A percentile compares a stretch with the other conserved stretches of the same genome.
Evolutionary conservation across 164 flowering plant species (phyloP).

Genomic region (Macadamia tetraphylla): DNA sequence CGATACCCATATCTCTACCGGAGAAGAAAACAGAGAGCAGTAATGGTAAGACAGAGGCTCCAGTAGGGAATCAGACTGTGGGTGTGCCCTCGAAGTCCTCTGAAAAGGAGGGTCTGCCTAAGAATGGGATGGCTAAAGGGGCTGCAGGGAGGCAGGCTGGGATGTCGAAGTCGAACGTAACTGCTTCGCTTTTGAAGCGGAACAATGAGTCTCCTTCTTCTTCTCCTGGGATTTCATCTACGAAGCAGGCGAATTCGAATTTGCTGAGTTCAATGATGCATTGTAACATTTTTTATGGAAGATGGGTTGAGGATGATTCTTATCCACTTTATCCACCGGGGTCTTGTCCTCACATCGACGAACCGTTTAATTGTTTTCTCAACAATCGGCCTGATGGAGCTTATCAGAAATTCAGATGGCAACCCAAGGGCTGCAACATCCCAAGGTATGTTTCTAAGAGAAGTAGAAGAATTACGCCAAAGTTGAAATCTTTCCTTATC

Average conservation of each 20-base stretch:
- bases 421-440: slow-evolving; percentile 70
- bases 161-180: slow-evolving; percentile 29
- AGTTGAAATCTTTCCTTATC: background rate
- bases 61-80: background rate
- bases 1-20: no score
- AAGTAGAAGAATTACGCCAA: background rate
- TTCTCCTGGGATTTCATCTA: background rate
- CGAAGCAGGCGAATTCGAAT: slow-evolving; percentile 20
- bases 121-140: slow-evolving; percentile 6
- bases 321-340: slow-evolving; percentile 82
- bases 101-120: background rate
- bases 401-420: slow-evolving; percentile 69
- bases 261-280: slow-evolving; percentile 34
- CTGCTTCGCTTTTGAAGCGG: slow-evolving; percentile 35
- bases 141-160: slow-evolving; percentile 9
- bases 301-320: slow-evolving; percentile 80
- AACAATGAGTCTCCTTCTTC: slow-evolving; percentile 14
- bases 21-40: no score
- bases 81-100: background rate
- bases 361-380: slow-evolving; percentile 64
- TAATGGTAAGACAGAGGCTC: background rate
- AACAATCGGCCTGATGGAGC: slow-evolving; percentile 79
- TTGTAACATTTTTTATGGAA: slow-evolving; percentile 78
- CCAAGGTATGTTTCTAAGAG: slow-evolving; percentile 51
- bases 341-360: slow-evolving; percentile 75